Evolutionary conservation across 257 asterid species (phyloP).

Genomic region (Forsythia suspensa): DNA sequence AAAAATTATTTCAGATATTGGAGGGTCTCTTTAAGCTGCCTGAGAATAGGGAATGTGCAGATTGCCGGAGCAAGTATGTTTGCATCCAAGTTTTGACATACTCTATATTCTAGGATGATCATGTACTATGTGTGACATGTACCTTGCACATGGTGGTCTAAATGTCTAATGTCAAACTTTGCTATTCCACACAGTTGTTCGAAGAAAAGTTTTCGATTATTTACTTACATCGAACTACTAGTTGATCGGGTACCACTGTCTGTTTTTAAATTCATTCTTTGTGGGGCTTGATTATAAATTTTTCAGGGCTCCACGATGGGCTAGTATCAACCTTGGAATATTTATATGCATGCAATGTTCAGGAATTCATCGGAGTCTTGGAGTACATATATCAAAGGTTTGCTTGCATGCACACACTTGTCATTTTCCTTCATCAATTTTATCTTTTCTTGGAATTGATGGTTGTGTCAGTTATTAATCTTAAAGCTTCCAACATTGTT

Average conservation of each 20-base stretch:
- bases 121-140: background rate
- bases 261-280: background rate
- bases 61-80: constrained; percentile 74
- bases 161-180: background rate
- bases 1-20: constrained; percentile 47
- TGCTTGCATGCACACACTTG: background rate
- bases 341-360: constrained; percentile 94
- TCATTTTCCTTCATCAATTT: background rate
- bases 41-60: constrained; percentile 89
- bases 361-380: constrained; percentile 89
- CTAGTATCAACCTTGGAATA: constrained; percentile 88
- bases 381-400: constrained; percentile 95
- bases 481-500: background rate
- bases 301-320: constrained; percentile 93
- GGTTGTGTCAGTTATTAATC: background rate
- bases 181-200: background rate
- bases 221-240: background rate
- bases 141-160: background rate
- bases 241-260: background rate
- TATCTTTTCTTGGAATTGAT: constrained; percentile 6
- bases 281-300: background rate
- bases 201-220: background rate
- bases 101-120: background rate
- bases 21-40: constrained; percentile 79
- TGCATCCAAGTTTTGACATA: constrained; percentile 9